A percentile compares a stretch with the other conserved stretches of the same genome.
Conservation (phyloP, 768 basidiomycete species). For the Asterophora parasitica region DNA sequence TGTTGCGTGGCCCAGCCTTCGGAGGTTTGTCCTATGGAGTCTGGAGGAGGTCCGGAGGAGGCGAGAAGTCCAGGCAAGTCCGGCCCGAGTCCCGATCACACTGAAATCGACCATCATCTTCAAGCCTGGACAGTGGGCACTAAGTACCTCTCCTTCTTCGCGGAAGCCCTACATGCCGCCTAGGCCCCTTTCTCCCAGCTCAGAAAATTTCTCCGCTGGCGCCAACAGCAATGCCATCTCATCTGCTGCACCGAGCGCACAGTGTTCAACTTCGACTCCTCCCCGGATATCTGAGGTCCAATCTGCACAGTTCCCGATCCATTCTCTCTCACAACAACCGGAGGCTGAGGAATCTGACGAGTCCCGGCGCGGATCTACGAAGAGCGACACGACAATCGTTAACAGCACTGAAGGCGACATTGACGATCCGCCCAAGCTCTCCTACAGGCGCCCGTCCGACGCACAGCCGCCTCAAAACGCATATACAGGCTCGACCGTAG, state of each 20-base stretch:
- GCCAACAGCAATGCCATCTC: not conserved
- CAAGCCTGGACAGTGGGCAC: too few species aligned
- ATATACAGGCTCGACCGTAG: conserved; percentile 25
- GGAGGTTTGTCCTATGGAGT: too few species aligned
- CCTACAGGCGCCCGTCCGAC: conserved; percentile 58
- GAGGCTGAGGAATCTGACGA: too few species aligned
- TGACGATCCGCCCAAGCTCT: conserved; percentile 34
- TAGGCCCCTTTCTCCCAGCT: conserved; percentile 1
- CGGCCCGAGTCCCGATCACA: too few species aligned
- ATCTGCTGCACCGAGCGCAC: not conserved
- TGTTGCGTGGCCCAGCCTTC: too few species aligned
- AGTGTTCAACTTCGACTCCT: not conserved
- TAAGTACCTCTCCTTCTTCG: not conserved
- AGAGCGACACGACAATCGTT: conserved; percentile 34
- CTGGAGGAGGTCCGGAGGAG: too few species aligned
- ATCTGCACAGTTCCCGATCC: conserved; percentile 22
- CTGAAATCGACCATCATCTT: too few species aligned
- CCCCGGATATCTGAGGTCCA: conserved; percentile 1
- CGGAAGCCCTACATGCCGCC: conserved; percentile 3
- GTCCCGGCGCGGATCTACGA: conserved; percentile 26
- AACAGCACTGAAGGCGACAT: conserved; percentile 12
- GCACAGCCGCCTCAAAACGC: conserved; percentile 48
- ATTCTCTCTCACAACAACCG: conserved; percentile 18
- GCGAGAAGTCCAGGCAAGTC: too few species aligned
- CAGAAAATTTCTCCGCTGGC: conserved; percentile 1